Evolutionary conservation across 2,329 filamentous ascomycete genomes (phyloP).

Genomic region (Ophiostoma novo-ulmi): DNA sequence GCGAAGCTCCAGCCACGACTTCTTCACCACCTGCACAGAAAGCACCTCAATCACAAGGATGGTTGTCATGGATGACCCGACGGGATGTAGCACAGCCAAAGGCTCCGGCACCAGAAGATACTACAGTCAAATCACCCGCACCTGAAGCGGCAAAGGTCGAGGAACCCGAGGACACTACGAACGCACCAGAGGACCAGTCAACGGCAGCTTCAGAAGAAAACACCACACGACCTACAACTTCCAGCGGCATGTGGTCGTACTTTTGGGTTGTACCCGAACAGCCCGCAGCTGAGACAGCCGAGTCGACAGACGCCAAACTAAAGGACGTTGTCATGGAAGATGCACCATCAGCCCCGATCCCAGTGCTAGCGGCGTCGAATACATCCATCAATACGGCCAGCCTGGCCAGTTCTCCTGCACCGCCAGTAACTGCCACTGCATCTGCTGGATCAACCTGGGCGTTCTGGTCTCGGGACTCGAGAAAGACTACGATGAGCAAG

Average conservation of each 20-base stretch:
- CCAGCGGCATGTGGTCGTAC: constrained; percentile 28
- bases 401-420: constrained; percentile 24
- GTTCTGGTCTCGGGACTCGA: constrained; percentile 66
- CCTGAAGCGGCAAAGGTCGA: constrained; percentile 18
- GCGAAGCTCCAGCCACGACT: neutral
- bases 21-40: neutral
- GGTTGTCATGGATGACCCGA: constrained; percentile 26
- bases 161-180: neutral
- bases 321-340: constrained; percentile 39
- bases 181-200: neutral
- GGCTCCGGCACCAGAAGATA: neutral
- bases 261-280: constrained; percentile 36
- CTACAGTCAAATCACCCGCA: constrained; percentile 22
- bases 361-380: constrained; percentile 26
- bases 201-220: neutral
- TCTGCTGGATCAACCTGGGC: constrained; percentile 67
- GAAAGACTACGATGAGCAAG: constrained; percentile 34
- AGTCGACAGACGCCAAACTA: neutral
- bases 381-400: constrained; percentile 24
- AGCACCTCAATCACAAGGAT: constrained; percentile 15
- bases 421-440: constrained; percentile 34
- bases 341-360: constrained; percentile 29
- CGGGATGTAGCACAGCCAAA: constrained; percentile 18
- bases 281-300: constrained; percentile 18
- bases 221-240: constrained; percentile 24